These are phyloP conservation scores for Gloeopeniophorella convolvens DNA, from an alignment of 768 basidiomycete species.

Conservation along the genomic window DNA sequence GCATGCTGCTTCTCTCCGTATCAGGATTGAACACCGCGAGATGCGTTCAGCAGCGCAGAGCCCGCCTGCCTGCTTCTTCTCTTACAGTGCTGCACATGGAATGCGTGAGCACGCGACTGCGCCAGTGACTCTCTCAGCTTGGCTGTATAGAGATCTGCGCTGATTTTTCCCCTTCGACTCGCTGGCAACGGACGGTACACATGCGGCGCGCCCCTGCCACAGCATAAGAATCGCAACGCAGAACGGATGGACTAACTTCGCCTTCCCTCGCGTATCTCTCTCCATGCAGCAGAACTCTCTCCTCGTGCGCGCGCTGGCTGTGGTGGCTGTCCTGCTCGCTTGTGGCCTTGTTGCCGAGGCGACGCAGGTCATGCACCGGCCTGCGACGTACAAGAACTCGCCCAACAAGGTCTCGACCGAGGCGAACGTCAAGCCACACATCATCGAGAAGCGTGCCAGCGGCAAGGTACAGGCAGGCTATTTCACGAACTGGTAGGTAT, in stretches of 20 bases:
- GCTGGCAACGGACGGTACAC: not conserved
- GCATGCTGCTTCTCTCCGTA: too few relatives aligned
- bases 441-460: constrained; percentile 7
- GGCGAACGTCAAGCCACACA: not conserved
- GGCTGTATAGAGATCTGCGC: not conserved
- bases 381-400: constrained; percentile 4
- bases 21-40: too few relatives aligned
- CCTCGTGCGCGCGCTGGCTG: not conserved
- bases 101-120: not conserved
- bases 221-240: not conserved
- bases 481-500: constrained; percentile 32
- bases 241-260: not conserved
- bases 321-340: not conserved
- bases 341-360: not conserved
- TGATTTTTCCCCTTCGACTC: not conserved
- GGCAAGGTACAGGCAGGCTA: constrained; percentile 31
- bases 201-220: not conserved
- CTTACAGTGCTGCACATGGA: not conserved
- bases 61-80: not conserved
- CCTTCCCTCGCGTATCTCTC: not conserved
- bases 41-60: too few relatives aligned
- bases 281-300: not conserved
- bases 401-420: constrained; percentile 11
- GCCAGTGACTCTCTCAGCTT: not conserved
- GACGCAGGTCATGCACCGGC: constrained; percentile 10